These are phyloP conservation scores for Forsythia suspensa DNA, from an alignment of 257 asterid genomes.

Conservation along the genomic window DNA sequence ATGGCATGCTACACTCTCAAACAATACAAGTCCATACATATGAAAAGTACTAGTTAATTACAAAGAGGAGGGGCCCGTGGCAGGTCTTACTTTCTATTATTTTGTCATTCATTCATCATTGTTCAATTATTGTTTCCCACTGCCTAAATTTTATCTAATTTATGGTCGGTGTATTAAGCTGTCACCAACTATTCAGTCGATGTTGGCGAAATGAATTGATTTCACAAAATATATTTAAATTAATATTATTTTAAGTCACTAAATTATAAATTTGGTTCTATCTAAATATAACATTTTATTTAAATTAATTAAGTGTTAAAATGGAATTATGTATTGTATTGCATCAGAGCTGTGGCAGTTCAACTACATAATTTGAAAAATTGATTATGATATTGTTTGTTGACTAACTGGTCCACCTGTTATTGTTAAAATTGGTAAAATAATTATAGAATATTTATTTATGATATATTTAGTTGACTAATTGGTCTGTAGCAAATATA, in stretches of 20 bases:
- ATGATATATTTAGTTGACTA: background rate
- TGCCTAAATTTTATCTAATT: slow-evolving; percentile 7
- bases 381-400: background rate
- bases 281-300: background rate
- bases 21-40: too few species aligned
- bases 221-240: background rate
- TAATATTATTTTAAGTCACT: background rate
- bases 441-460: too few species aligned
- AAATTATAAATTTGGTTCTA: background rate
- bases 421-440: background rate
- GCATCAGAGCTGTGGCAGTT: background rate
- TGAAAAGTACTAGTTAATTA: too few species aligned
- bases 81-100: slow-evolving; percentile 32
- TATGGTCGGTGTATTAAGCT: slow-evolving; percentile 5
- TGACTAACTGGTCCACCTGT: slow-evolving; percentile 10
- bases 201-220: background rate
- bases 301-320: too few species aligned
- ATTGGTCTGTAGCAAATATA: background rate
- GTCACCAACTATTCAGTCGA: background rate
- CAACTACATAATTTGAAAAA: background rate
- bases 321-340: too few species aligned
- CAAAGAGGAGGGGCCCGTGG: background rate
- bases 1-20: background rate
- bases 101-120: background rate
- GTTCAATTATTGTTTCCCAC: slow-evolving; percentile 24